Conservation (phyloP, 352 stramenopile genomes). For the Pythium folliculosum region DNA sequence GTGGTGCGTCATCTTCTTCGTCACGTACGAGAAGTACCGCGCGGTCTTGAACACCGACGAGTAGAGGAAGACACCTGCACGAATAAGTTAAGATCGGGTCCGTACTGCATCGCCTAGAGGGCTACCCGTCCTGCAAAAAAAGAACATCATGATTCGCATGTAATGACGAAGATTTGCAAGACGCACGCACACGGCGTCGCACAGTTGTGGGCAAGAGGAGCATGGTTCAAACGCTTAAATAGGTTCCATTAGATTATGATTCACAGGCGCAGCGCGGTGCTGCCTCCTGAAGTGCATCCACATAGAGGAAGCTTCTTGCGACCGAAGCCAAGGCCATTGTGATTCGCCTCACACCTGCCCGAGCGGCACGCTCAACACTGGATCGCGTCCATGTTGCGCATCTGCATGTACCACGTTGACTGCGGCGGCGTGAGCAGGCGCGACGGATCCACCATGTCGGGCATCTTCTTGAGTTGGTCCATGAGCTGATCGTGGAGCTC, state of each 20-base stretch:
- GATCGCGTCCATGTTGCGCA: conserved; percentile 70
- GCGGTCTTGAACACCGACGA: conserved; percentile 34
- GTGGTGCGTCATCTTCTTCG: conserved; percentile 88
- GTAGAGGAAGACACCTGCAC: neutral
- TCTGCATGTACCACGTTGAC: conserved; percentile 85
- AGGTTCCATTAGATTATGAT: conserved; percentile 16
- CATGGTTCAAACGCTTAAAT: neutral
- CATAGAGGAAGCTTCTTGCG: neutral
- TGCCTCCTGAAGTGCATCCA: neutral
- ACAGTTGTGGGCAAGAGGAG: no score
- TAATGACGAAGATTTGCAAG: no score
- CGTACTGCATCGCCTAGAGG: no score
- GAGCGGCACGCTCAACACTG: conserved; percentile 37
- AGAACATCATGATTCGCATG: neutral
- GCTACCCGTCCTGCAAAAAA: neutral
- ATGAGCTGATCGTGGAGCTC: conserved; percentile 66
- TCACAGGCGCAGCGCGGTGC: neutral
- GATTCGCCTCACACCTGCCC: no score
- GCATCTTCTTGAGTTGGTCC: conserved; percentile 37
- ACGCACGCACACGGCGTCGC: no score
- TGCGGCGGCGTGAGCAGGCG: conserved; percentile 73
- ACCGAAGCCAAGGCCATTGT: neutral
- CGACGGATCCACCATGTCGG: conserved; percentile 34
- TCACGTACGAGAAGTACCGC: conserved; percentile 85
- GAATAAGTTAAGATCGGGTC: conserved; percentile 7